Conservation (phyloP, 23 red algal species). For the Gracilaria vermiculophylla region DNA sequence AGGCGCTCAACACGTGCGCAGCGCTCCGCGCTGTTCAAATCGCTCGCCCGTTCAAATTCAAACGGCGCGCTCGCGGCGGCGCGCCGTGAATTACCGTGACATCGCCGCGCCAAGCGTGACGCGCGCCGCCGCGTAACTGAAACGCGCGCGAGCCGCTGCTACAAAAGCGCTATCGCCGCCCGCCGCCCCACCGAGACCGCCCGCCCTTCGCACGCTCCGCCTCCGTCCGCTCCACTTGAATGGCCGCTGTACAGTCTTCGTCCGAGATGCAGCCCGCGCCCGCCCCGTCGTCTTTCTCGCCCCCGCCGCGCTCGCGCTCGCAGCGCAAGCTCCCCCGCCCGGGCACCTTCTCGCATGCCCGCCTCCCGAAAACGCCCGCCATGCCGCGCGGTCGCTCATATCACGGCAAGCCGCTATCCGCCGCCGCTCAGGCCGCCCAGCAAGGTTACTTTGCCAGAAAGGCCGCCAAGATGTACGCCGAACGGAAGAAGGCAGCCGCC, state of each 20-base stretch:
- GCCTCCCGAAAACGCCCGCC: not conserved
- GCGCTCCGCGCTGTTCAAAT: no score
- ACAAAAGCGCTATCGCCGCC: conserved; percentile 5
- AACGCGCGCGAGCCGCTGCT: not conserved
- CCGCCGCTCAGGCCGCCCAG: conserved; percentile 48
- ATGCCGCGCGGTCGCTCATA: conserved; percentile 35
- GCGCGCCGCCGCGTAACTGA: not conserved
- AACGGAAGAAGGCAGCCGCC: conserved; percentile 11
- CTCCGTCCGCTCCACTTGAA: not conserved
- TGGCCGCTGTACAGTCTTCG: conserved; percentile 6
- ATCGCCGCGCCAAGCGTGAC: not conserved
- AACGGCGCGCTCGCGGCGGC: not conserved
- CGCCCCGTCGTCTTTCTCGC: not conserved
- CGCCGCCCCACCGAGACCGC: not conserved
- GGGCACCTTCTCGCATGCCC: conserved; percentile 11
- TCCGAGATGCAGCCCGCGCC: not conserved
- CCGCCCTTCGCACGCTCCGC: not conserved
- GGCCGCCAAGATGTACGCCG: conserved; percentile 49
- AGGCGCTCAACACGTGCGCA: no score
- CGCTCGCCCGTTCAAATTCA: conserved; percentile 3
- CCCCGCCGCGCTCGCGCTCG: not conserved
- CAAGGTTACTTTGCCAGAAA: conserved; percentile 48
- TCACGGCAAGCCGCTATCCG: conserved; percentile 25
- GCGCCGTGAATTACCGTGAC: not conserved
- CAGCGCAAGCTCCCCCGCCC: conserved; percentile 11